Evolutionary conservation across 2,329 filamentous ascomycete genomes (phyloP).

Genomic region (Colletotrichum ledebouriae): DNA sequence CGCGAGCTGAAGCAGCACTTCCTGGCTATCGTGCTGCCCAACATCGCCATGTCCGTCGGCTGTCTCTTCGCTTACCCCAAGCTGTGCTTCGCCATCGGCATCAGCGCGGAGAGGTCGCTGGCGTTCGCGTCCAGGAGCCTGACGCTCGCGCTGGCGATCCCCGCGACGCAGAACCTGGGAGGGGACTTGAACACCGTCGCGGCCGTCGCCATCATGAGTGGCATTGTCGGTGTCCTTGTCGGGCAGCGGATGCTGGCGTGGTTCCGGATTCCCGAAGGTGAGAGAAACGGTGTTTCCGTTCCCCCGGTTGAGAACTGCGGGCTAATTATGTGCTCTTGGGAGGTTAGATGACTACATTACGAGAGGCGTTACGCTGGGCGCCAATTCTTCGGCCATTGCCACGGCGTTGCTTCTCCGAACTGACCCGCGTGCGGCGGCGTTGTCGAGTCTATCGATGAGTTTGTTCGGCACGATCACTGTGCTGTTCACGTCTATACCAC

Average conservation of each 20-base stretch:
- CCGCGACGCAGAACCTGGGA: constrained; percentile 67
- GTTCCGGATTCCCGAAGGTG: constrained; percentile 67
- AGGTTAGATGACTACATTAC: constrained; percentile 71
- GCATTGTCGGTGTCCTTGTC: constrained; percentile 70
- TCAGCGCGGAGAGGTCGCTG: constrained; percentile 63
- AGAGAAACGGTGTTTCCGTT: background rate
- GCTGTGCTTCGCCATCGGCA: constrained; percentile 67
- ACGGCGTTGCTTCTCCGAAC: constrained; percentile 68
- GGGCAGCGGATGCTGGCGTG: constrained; percentile 62
- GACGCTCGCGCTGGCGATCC: constrained; percentile 71
- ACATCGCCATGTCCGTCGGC: constrained; percentile 62
- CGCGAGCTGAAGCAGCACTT: constrained; percentile 68
- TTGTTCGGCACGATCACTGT: constrained; percentile 72
- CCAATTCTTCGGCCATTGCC: constrained; percentile 71
- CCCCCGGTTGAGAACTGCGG: too few relatives aligned
- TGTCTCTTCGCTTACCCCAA: constrained; percentile 71
- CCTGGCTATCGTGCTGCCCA: constrained; percentile 66
- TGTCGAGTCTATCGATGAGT: constrained; percentile 72
- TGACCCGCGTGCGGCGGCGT: constrained; percentile 70
- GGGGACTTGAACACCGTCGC: constrained; percentile 69
- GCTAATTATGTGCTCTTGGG: background rate
- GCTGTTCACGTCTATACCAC: constrained; percentile 69
- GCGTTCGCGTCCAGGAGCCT: constrained; percentile 69
- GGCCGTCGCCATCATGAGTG: constrained; percentile 70
- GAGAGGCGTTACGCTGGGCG: constrained; percentile 71